These are phyloP conservation scores for Mariannaea sp. DNA, from an alignment of 2,329 filamentous ascomycete species.

Conservation along the genomic window DNA sequence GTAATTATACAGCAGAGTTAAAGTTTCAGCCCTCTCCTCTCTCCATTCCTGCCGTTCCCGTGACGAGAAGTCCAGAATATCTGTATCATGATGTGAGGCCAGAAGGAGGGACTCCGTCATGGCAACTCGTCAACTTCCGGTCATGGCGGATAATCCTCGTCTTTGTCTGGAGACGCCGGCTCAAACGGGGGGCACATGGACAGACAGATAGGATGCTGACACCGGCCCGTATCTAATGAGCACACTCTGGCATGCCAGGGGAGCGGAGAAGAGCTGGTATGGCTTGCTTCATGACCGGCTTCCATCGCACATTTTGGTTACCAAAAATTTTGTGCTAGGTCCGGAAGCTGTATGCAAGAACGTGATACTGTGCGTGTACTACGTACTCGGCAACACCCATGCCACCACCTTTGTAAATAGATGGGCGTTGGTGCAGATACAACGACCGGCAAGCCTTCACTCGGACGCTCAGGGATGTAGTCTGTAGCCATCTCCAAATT, in stretches of 20 bases:
- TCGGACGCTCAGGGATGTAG: no score
- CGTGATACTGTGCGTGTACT: not conserved
- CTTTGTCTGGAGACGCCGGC: constrained; percentile 11
- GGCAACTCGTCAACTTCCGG: not conserved
- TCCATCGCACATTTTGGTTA: constrained; percentile 4
- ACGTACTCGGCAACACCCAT: not conserved
- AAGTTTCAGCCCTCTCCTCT: not conserved
- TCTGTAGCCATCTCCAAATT: no score
- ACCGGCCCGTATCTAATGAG: constrained; percentile 20
- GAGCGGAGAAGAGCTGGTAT: constrained; percentile 18
- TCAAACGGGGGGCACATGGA: constrained; percentile 10
- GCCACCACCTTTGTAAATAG: not conserved
- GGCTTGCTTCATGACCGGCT: constrained; percentile 13
- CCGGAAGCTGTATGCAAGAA: constrained; percentile 10
- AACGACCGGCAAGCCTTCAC: no score
- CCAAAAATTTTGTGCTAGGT: constrained; percentile 11
- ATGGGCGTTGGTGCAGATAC: no score
- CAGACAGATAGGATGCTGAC: constrained; percentile 23
- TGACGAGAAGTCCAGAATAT: no score
- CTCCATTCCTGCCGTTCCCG: not conserved
- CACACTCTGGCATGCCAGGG: constrained; percentile 2
- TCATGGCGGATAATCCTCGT: constrained; percentile 5
- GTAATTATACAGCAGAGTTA: not conserved
- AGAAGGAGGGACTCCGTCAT: constrained; percentile 3
- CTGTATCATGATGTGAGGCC: not conserved